phyloP scores from a whole-genome alignment of 352 stramenopile species.

The Paralagenidium karlingii region DNA sequence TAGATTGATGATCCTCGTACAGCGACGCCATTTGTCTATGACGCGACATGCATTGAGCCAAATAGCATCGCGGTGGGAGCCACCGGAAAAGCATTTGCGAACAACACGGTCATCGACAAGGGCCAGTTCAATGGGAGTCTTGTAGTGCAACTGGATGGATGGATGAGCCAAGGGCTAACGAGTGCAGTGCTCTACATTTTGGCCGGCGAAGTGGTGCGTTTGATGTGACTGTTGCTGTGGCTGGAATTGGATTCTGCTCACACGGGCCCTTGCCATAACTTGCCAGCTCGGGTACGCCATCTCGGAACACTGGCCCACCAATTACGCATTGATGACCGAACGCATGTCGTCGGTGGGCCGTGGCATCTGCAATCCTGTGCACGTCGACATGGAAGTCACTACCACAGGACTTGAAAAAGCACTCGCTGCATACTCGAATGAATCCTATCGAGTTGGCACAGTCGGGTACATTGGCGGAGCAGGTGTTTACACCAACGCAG shows the following conservation, averaged over 20 bases:
- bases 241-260: too few species aligned
- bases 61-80: too few species aligned
- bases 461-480: too few species aligned
- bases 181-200: constrained; percentile 28
- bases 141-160: constrained; percentile 25
- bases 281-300: too few species aligned
- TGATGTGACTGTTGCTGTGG: too few species aligned
- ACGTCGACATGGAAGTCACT: constrained; percentile 17
- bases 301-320: too few species aligned
- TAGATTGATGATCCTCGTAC: too few species aligned
- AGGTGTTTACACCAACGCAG: constrained; percentile 21
- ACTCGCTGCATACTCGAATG: constrained; percentile 13
- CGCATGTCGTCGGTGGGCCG: constrained; percentile 17
- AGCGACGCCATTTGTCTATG: too few species aligned
- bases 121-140: constrained; percentile 14
- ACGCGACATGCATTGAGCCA: too few species aligned
- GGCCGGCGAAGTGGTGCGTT: constrained; percentile 27
- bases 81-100: too few species aligned
- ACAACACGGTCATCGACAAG: constrained; percentile 4
- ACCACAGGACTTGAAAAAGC: neutral
- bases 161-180: constrained; percentile 18
- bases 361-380: constrained; percentile 13
- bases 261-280: too few species aligned
- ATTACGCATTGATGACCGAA: too few species aligned
- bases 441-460: constrained; percentile 16